Evolutionary conservation across 352 stramenopile species (phyloP).

Genomic region (Pythium volutum): DNA sequence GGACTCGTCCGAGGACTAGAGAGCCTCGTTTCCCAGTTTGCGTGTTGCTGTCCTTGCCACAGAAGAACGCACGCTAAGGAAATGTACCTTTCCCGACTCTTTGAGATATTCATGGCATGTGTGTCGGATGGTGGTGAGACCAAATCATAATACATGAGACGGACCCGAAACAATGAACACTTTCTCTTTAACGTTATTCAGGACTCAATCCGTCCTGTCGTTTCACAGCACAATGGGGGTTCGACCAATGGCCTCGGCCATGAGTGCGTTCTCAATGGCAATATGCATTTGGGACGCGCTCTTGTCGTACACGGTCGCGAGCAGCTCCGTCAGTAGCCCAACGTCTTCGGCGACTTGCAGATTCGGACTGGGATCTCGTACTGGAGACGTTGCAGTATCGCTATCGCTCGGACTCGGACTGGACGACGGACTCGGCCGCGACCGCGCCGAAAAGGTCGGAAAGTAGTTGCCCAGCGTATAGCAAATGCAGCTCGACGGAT

Average conservation of each 20-base stretch:
- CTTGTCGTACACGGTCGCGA: constrained; percentile 28
- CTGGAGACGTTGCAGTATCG: constrained; percentile 5
- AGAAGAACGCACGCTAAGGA: no score
- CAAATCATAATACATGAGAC: no score
- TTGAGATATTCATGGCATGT: no score
- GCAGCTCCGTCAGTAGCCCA: constrained; percentile 33
- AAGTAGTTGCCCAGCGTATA: constrained; percentile 20
- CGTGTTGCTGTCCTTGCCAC: no score
- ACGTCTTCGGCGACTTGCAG: constrained; percentile 19
- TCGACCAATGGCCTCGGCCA: constrained; percentile 20
- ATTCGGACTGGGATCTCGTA: neutral
- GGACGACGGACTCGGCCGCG: constrained; percentile 3
- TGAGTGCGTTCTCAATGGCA: constrained; percentile 36
- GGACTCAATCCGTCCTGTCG: no score
- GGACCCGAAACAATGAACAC: no score
- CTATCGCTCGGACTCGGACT: constrained; percentile 14
- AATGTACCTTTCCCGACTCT: no score
- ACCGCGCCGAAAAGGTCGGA: constrained; percentile 19
- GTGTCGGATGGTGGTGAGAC: no score
- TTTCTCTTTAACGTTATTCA: no score
- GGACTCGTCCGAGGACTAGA: constrained; percentile 21
- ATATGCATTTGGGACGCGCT: constrained; percentile 26
- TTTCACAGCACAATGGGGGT: neutral
- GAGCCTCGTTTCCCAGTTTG: no score
- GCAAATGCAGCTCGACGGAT: constrained; percentile 20